phyloP scores from a whole-genome alignment of 2,329 filamentous ascomycete species.

The Cladosporium oxysporum region DNA sequence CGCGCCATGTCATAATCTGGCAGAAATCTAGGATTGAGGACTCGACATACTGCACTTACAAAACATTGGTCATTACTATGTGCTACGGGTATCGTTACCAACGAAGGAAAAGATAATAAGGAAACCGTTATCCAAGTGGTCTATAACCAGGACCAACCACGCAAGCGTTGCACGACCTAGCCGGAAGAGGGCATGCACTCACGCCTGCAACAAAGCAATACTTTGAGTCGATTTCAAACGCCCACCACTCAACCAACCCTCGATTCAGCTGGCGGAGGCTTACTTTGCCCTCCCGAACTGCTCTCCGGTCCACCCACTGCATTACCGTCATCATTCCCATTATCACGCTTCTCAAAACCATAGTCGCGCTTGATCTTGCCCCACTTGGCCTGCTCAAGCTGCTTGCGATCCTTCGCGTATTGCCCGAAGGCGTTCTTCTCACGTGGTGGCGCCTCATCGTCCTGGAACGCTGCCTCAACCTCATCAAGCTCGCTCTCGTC shows the following conservation, averaged over 20 bases:
- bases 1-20: background rate
- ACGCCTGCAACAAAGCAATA: background rate
- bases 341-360: conserved; percentile 1
- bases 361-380: conserved; percentile 21
- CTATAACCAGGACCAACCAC: background rate
- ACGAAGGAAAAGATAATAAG: background rate
- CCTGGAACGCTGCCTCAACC: conserved; percentile 28
- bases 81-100: conserved; percentile 14
- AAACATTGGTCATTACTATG: conserved; percentile 14
- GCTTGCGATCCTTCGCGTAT: conserved; percentile 29
- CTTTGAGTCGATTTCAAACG: background rate
- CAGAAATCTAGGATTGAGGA: too few species aligned
- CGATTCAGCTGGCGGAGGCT: conserved; percentile 2
- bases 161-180: background rate
- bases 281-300: conserved; percentile 10
- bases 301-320: conserved; percentile 4
- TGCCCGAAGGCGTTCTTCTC: conserved; percentile 27
- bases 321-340: background rate
- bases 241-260: background rate
- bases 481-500: conserved; percentile 61
- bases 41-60: background rate
- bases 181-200: background rate
- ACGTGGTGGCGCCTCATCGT: conserved; percentile 8
- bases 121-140: background rate
- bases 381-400: conserved; percentile 26